These are phyloP conservation scores for Hibiscus syriacus DNA, from an alignment of 345 rosid species.

Conservation along the genomic window DNA sequence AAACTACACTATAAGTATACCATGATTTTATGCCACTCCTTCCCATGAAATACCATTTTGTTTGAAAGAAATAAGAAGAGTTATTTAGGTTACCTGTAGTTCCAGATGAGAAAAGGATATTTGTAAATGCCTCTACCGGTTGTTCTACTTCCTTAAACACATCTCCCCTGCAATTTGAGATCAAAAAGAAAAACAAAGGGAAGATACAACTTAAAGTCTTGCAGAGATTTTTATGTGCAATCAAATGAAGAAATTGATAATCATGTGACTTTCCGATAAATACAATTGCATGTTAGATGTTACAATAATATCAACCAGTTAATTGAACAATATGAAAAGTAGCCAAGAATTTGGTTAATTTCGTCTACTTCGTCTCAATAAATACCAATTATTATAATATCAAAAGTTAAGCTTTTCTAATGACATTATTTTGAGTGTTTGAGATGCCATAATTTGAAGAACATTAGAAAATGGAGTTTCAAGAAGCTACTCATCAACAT, in stretches of 20 bases:
- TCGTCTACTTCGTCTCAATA: not conserved
- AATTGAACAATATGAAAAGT: not conserved
- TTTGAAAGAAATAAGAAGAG: conserved; percentile 3
- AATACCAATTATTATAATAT: not conserved
- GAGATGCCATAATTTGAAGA: not conserved
- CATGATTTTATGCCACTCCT: not conserved
- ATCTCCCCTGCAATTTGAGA: too few species aligned
- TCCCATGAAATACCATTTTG: not conserved
- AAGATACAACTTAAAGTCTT: conserved; percentile 8
- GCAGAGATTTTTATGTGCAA: not conserved
- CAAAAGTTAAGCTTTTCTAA: not conserved
- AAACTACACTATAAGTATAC: not conserved
- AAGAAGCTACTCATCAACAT: conserved; percentile 3
- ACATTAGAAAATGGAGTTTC: not conserved
- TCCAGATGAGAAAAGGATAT: conserved; percentile 94
- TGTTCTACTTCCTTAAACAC: conserved; percentile 67
- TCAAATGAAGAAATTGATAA: too few species aligned
- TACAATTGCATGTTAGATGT: too few species aligned
- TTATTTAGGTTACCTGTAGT: conserved; percentile 64
- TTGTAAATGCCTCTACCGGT: conserved; percentile 71
- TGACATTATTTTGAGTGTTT: not conserved
- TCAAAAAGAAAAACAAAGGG: not conserved
- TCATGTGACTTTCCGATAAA: too few species aligned
- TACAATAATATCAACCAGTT: not conserved
- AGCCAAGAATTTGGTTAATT: not conserved